Conservation (phyloP, 257 asterid genomes). For the Solanum sejunctum region DNA sequence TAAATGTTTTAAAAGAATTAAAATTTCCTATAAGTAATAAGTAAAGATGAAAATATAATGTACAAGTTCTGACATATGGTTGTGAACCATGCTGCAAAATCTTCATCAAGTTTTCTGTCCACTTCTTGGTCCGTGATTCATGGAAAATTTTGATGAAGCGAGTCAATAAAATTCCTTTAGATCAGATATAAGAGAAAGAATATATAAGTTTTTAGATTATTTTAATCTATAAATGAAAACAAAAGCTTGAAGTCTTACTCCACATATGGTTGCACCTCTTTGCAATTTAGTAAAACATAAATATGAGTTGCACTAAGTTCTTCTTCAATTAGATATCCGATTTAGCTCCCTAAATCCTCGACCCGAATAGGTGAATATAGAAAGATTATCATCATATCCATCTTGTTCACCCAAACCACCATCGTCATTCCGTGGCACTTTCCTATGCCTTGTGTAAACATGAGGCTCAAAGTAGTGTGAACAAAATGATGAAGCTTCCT, state of each 20-base stretch:
- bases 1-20: neutral
- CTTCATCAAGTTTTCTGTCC: neutral
- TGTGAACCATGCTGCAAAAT: neutral
- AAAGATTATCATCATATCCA: no score
- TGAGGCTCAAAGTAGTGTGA: no score
- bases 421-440: no score
- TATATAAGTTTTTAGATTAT: neutral
- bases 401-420: no score
- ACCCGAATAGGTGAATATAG: no score
- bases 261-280: neutral
- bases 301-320: neutral
- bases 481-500: no score
- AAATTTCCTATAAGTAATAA: neutral
- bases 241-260: neutral
- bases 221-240: neutral
- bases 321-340: neutral
- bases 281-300: neutral
- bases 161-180: neutral
- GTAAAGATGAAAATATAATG: neutral
- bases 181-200: neutral
- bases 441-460: no score
- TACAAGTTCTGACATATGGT: neutral
- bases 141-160: neutral
- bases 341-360: no score
- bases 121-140: neutral